phyloP scores from a whole-genome alignment of 768 basidiomycete species.

The Tulasnella sp. region DNA sequence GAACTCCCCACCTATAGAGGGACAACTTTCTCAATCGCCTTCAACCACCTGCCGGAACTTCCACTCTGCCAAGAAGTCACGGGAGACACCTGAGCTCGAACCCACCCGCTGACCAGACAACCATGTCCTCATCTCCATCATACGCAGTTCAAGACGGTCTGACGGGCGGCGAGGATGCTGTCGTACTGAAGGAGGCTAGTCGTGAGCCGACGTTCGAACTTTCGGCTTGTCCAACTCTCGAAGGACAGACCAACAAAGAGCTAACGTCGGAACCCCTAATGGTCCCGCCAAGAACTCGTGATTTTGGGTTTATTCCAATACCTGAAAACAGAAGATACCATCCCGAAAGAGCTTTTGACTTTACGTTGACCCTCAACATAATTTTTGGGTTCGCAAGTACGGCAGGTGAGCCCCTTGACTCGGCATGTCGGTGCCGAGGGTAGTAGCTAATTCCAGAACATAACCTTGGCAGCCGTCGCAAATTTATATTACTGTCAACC shows the following conservation, averaged over 20 bases:
- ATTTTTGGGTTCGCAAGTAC: conserved; percentile 31
- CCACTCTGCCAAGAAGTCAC: too few species aligned
- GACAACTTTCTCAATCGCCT: too few species aligned
- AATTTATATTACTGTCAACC: conserved; percentile 27
- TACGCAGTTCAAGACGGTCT: neutral
- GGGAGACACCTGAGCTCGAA: too few species aligned
- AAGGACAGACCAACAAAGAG: neutral
- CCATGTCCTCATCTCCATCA: too few species aligned
- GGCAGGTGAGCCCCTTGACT: conserved; percentile 19
- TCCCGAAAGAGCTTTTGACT: conserved; percentile 21
- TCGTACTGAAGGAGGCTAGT: neutral
- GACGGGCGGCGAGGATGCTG: neutral
- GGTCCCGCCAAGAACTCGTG: conserved; percentile 14
- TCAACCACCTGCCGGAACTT: too few species aligned
- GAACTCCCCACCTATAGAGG: too few species aligned
- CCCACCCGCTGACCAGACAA: too few species aligned
- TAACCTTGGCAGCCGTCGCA: conserved; percentile 20
- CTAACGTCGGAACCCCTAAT: neutral
- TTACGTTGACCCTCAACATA: conserved; percentile 25
- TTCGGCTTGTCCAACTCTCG: neutral
- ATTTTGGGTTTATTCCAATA: conserved; percentile 35
- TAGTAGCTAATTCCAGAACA: neutral
- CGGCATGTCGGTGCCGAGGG: neutral
- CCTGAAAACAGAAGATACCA: conserved; percentile 28
- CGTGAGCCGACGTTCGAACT: neutral